Base-by-base conservation (phyloP, 805 yeast species). In the Tetrapisispora pingtungensis region DNA sequence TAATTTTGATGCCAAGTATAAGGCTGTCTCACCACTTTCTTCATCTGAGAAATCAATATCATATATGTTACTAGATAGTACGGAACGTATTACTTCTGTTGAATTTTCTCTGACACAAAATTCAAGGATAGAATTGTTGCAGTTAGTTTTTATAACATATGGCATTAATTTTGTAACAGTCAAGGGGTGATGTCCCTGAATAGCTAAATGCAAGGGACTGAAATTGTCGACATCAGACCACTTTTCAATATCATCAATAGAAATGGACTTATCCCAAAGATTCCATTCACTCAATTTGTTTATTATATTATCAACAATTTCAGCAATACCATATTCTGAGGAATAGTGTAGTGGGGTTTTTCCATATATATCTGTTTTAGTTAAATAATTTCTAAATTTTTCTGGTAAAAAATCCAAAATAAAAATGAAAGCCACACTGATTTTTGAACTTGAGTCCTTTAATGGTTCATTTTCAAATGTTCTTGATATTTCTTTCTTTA, bases 311-410 rank as follows among this genome's bases (percentile, higher is more conserved):
- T 67, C 66, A 2, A 86, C 71, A 32, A 81, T 77, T 42, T 75
- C 77, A 46, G 74, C 77, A 45, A 89, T 69, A 0, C 97, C 97
- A 60, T 80, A 87, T 54, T 86, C 93, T 2, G 93, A 80, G 17
- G 95, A 81, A 61, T 89, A 89, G 65, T 90, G 97, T 44, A 90
- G 67, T 0, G 97, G 95, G 0, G 96, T 84, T 48, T 96, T 73
- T 49, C 71, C 72, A 58, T 86, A 84, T 46, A 75, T 79, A 60
- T 89, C 97, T 36, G 74, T 75, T 42, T 82, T 80, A 39, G 80
- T 64, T 19, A 89, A 67, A 2, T 74, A 72, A 20, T 71, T 65
- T 47, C 80, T 72, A 48, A 77, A 66, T 49, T 72, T 73, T 1
- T 72, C 70, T 1, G 77, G 78, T 18, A 87, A 61, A 38, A 72